Conservation (phyloP, 1,284 basidiomycete species). For the Cryptococcus amylolentus region DNA sequence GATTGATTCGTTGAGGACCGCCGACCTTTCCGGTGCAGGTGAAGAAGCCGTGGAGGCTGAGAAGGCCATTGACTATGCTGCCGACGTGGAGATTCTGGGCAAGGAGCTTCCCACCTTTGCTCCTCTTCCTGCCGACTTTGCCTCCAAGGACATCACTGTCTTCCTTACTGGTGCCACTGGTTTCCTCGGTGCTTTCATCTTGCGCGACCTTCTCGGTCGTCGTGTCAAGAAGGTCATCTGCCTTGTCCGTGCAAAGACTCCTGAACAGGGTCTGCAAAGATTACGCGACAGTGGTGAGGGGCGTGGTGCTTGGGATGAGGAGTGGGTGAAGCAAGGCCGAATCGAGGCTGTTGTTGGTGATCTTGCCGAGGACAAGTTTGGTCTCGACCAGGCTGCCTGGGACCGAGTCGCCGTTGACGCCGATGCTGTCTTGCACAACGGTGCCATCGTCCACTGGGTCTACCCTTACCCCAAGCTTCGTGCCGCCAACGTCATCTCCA, state of each 20-base stretch:
- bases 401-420: constrained; percentile 65
- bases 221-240: constrained; percentile 84
- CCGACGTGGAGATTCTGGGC: constrained; percentile 70
- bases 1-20: constrained; percentile 71
- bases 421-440: constrained; percentile 90
- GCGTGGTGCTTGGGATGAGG: constrained; percentile 87
- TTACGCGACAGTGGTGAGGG: constrained; percentile 74
- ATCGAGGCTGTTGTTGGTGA: constrained; percentile 88
- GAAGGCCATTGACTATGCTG: constrained; percentile 59
- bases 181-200: constrained; percentile 91
- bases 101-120: constrained; percentile 63
- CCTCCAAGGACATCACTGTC: constrained; percentile 62
- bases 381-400: constrained; percentile 68
- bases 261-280: constrained; percentile 65
- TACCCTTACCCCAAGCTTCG: constrained; percentile 95
- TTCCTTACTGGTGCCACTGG: constrained; percentile 97
- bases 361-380: constrained; percentile 71
- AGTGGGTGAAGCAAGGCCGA: constrained; percentile 69
- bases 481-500: constrained; percentile 85
- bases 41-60: constrained; percentile 18
- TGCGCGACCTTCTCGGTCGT: constrained; percentile 71
- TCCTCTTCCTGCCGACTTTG: constrained; percentile 56
- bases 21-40: constrained; percentile 60
- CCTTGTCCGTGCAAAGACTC: constrained; percentile 72
- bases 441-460: constrained; percentile 98